phyloP scores from a whole-genome alignment of 768 basidiomycete species.

The Gautieria morchelliformis region DNA sequence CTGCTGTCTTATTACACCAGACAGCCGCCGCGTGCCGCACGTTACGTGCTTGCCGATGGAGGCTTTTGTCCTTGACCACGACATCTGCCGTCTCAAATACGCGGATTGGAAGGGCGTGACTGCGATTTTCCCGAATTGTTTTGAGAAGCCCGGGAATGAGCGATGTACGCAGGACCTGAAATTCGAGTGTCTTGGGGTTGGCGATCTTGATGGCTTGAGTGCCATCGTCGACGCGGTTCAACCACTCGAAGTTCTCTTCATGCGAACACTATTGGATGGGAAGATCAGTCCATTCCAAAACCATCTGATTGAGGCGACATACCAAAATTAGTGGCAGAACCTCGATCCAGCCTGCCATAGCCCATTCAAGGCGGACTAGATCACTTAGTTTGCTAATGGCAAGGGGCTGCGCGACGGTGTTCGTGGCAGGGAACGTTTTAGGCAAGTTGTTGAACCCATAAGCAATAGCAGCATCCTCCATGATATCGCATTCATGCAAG shows the following conservation, averaged over 20 bases:
- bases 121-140: conserved; percentile 92
- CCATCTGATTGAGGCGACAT: conserved; percentile 9
- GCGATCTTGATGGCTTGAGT: conserved; percentile 81
- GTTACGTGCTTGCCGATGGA: conserved; percentile 82
- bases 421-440: conserved; percentile 83
- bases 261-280: conserved; percentile 70
- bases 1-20: conserved; percentile 95
- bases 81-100: conserved; percentile 94
- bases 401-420: conserved; percentile 88
- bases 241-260: conserved; percentile 93
- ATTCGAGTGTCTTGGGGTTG: conserved; percentile 96
- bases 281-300: not conserved
- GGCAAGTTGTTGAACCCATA: conserved; percentile 98
- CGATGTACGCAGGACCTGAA: conserved; percentile 95
- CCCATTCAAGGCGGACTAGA: conserved; percentile 83
- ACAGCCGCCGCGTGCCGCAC: conserved; percentile 81
- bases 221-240: conserved; percentile 80
- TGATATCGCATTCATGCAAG: conserved; percentile 93
- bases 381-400: conserved; percentile 86
- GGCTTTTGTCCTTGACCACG: conserved; percentile 70
- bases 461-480: conserved; percentile 97
- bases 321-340: conserved; percentile 91
- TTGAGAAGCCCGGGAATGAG: conserved; percentile 94
- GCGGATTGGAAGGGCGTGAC: conserved; percentile 83
- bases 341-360: conserved; percentile 92